Evolutionary conservation across 257 asterid genomes (phyloP).

Genomic region (Solanum stenotomum): DNA sequence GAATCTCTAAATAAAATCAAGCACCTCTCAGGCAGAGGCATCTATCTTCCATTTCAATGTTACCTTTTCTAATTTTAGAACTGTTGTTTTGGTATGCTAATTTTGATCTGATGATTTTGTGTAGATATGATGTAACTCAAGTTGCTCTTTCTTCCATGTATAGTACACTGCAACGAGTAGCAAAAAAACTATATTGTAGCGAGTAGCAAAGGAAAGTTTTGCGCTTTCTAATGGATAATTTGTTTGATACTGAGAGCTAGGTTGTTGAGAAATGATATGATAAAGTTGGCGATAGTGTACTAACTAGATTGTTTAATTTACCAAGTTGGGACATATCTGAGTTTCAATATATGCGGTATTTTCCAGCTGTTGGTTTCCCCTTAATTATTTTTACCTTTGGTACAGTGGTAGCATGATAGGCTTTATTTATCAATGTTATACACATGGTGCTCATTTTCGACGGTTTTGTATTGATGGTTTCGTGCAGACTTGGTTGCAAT

Average conservation of each 20-base stretch:
- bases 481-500: slow-evolving; percentile 65
- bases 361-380: background rate
- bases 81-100: background rate
- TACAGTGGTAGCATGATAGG: too few species aligned
- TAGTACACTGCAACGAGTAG: background rate
- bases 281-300: background rate
- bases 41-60: background rate
- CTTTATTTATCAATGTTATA: background rate
- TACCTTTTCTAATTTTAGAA: background rate
- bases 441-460: background rate
- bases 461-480: background rate
- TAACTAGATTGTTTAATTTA: background rate
- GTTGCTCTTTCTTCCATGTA: background rate
- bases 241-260: background rate
- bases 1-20: background rate
- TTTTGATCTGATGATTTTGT: background rate
- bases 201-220: background rate
- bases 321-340: background rate
- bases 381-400: too few species aligned
- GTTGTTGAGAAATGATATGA: background rate
- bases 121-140: background rate
- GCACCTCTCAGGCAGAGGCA: background rate
- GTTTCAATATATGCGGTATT: background rate
- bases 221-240: background rate
- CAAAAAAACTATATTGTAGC: background rate